phyloP scores from a whole-genome alignment of 2,329 filamentous ascomycete genomes.

The Aspergillus alliaceus region DNA sequence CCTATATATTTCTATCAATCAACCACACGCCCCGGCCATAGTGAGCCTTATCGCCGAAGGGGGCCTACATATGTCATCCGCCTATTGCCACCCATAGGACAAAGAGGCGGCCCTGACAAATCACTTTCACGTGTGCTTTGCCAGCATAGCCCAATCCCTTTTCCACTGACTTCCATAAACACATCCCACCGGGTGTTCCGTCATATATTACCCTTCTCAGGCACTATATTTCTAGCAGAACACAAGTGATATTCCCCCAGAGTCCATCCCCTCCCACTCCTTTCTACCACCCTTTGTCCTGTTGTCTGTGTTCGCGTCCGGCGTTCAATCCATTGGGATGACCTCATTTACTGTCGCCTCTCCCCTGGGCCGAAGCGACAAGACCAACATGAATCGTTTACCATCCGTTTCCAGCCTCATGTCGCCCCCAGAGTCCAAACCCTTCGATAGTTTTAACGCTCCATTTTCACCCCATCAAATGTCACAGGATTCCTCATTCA shows the following conservation, averaged over 20 bases:
- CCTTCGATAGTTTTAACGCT: slow-evolving; percentile 49
- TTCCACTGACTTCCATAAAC: slow-evolving; percentile 26
- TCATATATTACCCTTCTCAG: background rate
- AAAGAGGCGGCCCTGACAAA: slow-evolving; percentile 26
- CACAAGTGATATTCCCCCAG: background rate
- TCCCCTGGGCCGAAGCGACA: slow-evolving; percentile 21
- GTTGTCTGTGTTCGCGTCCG: background rate
- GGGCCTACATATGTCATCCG: slow-evolving; percentile 14
- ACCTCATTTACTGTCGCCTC: slow-evolving; percentile 25
- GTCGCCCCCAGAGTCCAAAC: slow-evolving; percentile 50
- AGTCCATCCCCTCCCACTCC: background rate
- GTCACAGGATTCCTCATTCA: slow-evolving; percentile 28
- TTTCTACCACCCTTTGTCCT: background rate
- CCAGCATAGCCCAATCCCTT: slow-evolving; percentile 14
- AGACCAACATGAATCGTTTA: slow-evolving; percentile 42
- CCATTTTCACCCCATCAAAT: slow-evolving; percentile 29
- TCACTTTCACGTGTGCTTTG: slow-evolving; percentile 25
- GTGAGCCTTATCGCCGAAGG: slow-evolving; percentile 22
- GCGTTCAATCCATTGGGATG: slow-evolving; percentile 22
- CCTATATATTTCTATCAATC: background rate
- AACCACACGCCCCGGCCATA: slow-evolving; percentile 3
- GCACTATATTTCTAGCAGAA: background rate
- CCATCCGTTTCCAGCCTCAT: slow-evolving; percentile 46
- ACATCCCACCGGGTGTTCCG: slow-evolving; percentile 10
- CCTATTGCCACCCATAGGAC: slow-evolving; percentile 24